Base-by-base conservation (phyloP, 805 yeast species). In the Candida berthetii region DNA sequence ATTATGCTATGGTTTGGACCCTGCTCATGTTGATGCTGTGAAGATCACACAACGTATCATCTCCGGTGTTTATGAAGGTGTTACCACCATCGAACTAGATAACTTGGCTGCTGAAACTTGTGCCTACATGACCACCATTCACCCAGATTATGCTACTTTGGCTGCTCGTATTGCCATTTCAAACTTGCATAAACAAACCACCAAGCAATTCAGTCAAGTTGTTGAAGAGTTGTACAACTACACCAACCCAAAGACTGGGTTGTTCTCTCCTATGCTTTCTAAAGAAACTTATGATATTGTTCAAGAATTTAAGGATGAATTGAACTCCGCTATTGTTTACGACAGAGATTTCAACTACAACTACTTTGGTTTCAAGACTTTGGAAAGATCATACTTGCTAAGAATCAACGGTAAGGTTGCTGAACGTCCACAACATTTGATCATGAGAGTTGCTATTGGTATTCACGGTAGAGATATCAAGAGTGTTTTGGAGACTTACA, bases 141-240 rank as follows among this genome's bases (percentile, higher is more conserved):
- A 91, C 64, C 98, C 98, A n/a, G 98, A 93, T 67, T 90, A 91
- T 56, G 96, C 97, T 22, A 80, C 82, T 35, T 73, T 89, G 54
- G 97, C 97, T 41, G 97, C 98, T 29, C 82, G 99, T 69, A 84
- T 91, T 46, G 97, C 98, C 17, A 82, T 93, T 42, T 86, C 96
- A 34, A 88, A 88, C 63, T 73, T 93, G 59, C 97, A 91, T 71
- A 90, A 90, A 67, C 96, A 89, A 68, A 90, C 97, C 40, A 85
- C 88, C 46, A 85, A 85, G 64, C 84, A 74, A 57, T 91, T 85
- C 55, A 82, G 95, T 32, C 80, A 79, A 53, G 95, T 88, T 38
- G 68, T 85, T 42, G 74, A 74, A 46, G 82, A 82, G 44, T 71
- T 91, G 52, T 88, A 80, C 64, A 72, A 72, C 48, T 91, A 88